Evolutionary conservation across 2,329 filamentous ascomycete genomes (phyloP), one percentile per base, ranked within the genome.

Genomic region (Mycosphaerella arachidis): DNA sequence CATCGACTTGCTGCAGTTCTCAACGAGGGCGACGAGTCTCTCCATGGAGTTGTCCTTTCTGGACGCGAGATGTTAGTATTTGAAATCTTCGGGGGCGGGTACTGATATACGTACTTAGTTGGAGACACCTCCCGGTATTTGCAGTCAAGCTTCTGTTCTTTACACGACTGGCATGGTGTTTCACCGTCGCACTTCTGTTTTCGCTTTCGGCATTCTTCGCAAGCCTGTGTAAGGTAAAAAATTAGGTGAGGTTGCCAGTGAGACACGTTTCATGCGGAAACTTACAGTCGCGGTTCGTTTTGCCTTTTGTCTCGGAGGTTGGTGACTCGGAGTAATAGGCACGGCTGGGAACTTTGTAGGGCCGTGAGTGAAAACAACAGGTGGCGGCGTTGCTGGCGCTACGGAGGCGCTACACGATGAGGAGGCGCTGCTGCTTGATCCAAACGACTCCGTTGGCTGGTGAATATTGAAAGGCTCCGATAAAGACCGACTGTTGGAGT

Each of bases 111-210:
- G 46, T 63, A 67, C 65, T 67, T 67, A 6, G 65, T 64, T 7
- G 65, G 65, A 13, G 59, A 55, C 6, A 67, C 63, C 37, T 67
- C 65, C 18, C 65, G 60, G n/a, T 67, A 67, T 20, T 63, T 63
- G 60, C 65, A 67, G 18, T 64, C 62, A 13, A 67, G 57, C 33
- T 67, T 67, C 48, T 65, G 63, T 52, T 67, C 65, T 58, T 66
- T 64, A 48, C 65, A 67, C 6, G 63, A 64, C 53, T 67, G 65
- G 56, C 65, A 67, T 12, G 62, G 60, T 10, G 48, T 56, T 45
- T 63, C 63, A 33, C 65, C 65, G 37, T 67, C 65, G 45, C 65
- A 67, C 46, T 67, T 67, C 45, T 65, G 63, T 43, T 67, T 67
- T 33, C 63, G 54, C 53, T 67, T 67, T 24, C 65, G 58, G 54